Conservation (phyloP, 108 stramenopile genomes). For the Conticribra weissflogii region DNA sequence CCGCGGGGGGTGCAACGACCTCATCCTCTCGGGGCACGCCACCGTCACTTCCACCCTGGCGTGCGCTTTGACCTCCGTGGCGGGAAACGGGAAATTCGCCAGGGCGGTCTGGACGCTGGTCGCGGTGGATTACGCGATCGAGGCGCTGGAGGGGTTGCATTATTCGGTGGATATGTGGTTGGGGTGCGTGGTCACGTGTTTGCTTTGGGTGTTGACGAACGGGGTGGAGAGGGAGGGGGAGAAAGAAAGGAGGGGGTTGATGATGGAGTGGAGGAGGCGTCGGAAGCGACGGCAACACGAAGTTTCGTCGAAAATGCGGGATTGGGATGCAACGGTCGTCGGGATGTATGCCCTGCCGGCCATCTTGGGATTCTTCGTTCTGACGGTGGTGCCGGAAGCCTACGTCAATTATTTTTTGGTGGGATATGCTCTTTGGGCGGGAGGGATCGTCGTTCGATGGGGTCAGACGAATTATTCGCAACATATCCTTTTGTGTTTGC, state of each 20-base stretch:
- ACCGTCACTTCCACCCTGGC: constrained; percentile 77
- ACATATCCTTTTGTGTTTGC: constrained; percentile 62
- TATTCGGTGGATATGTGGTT: constrained; percentile 89
- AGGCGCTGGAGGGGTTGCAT: constrained; percentile 86
- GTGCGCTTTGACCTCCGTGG: constrained; percentile 61
- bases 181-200: constrained; percentile 67
- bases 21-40: constrained; percentile 86
- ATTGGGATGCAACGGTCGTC: constrained; percentile 33
- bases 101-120: constrained; percentile 70
- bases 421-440: constrained; percentile 51
- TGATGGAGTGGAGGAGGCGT: not conserved
- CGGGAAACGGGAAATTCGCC: constrained; percentile 57
- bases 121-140: constrained; percentile 74
- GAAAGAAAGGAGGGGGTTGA: constrained; percentile 10
- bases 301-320: no score
- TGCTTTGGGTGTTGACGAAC: constrained; percentile 64
- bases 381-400: constrained; percentile 60
- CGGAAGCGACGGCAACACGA: not conserved
- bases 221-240: constrained; percentile 46
- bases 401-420: constrained; percentile 61
- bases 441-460: constrained; percentile 36
- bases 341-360: constrained; percentile 63
- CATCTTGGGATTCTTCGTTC: constrained; percentile 48
- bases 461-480: constrained; percentile 78
- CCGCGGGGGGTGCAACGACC: constrained; percentile 85